Conservation (phyloP, 2,329 filamentous ascomycete genomes). For the Verticillium tricorpus region DNA sequence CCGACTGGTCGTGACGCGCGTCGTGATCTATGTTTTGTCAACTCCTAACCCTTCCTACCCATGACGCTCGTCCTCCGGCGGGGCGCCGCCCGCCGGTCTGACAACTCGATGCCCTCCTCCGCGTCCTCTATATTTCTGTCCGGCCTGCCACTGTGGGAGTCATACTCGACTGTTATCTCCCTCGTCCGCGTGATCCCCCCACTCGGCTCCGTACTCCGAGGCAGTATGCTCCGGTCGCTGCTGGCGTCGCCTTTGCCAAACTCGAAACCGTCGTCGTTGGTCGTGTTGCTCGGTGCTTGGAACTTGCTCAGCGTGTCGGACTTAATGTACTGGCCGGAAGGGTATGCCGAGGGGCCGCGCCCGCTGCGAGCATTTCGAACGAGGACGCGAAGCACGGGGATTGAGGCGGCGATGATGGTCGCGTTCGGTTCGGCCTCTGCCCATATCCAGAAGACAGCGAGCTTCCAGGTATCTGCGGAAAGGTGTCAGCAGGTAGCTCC, state of each 20-base stretch:
- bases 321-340: neutral
- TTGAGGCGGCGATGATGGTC: constrained; percentile 5
- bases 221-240: constrained; percentile 12
- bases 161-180: constrained; percentile 11
- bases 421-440: constrained; percentile 1
- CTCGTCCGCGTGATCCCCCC: constrained; percentile 12
- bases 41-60: neutral
- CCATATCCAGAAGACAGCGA: constrained; percentile 2
- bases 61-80: neutral
- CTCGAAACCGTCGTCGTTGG: neutral
- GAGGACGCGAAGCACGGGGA: constrained; percentile 22
- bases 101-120: neutral
- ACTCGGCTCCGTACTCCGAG: neutral
- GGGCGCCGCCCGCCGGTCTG: neutral
- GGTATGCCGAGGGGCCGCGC: neutral
- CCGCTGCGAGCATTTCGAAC: constrained; percentile 1
- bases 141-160: neutral
- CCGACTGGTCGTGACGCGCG: too few relatives aligned
- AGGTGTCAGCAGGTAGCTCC: neutral
- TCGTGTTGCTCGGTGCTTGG: neutral
- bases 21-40: too few relatives aligned
- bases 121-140: neutral
- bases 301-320: neutral
- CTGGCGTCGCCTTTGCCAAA: constrained; percentile 2
- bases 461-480: neutral